These are phyloP conservation scores for Vicia villosa DNA, from an alignment of 306 rosid genomes.

Conservation along the genomic window DNA sequence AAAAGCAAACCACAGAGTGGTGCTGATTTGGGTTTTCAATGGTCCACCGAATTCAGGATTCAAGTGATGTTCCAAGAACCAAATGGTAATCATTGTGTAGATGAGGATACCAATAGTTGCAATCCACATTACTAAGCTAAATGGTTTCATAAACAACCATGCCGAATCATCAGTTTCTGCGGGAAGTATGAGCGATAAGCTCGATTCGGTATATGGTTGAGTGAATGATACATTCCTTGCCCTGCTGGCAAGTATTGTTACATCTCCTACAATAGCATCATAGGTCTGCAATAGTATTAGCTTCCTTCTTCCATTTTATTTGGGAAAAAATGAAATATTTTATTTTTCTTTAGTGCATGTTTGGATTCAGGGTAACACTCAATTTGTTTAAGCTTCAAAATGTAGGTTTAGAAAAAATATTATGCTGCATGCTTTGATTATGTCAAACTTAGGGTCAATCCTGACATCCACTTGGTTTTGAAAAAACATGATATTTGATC, in stretches of 20 bases:
- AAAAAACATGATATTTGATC: neutral
- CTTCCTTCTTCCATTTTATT: neutral
- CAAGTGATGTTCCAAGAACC: constrained; percentile 64
- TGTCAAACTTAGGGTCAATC: neutral
- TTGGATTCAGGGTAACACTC: neutral
- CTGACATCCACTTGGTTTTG: neutral
- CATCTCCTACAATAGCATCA: constrained; percentile 64
- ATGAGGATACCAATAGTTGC: constrained; percentile 42
- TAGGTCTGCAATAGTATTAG: constrained; percentile 40
- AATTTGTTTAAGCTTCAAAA: neutral
- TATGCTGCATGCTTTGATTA: neutral
- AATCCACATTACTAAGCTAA: constrained; percentile 59
- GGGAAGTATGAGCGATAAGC: constrained; percentile 54
- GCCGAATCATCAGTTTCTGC: constrained; percentile 38
- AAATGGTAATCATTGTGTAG: constrained; percentile 59
- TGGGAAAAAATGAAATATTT: neutral
- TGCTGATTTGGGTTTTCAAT: constrained; percentile 56
- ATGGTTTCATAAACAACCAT: constrained; percentile 65
- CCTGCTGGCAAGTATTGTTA: constrained; percentile 57
- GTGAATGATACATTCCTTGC: constrained; percentile 51
- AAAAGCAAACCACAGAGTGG: constrained; percentile 67
- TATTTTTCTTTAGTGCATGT: neutral
- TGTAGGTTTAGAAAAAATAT: neutral
- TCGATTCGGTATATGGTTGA: constrained; percentile 67
- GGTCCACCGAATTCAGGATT: constrained; percentile 62